A percentile compares a stretch with the other conserved stretches of the same genome.
Conservation (phyloP, 768 basidiomycete species). For the Fibroporia radiculosa region DNA sequence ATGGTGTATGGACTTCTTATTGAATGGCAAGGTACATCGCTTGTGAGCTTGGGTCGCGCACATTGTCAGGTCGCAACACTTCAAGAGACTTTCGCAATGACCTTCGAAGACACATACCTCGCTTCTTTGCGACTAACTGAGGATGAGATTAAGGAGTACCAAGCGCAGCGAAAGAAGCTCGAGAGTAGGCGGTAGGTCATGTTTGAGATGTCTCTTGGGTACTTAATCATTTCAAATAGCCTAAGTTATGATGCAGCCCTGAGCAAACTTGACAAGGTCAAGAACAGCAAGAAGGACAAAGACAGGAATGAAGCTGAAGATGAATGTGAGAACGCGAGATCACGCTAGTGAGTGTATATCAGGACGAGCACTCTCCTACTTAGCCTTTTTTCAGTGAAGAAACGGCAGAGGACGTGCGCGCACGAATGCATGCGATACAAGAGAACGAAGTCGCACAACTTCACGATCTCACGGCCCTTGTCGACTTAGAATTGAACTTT, state of each 20-base stretch:
- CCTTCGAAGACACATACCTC: conserved; percentile 69
- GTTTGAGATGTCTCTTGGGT: neutral
- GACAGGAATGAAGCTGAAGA: conserved; percentile 73
- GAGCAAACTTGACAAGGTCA: conserved; percentile 60
- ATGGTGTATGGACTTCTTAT: neutral
- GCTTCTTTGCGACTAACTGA: conserved; percentile 54
- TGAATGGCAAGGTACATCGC: conserved; percentile 46
- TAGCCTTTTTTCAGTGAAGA: conserved; percentile 55
- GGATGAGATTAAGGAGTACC: conserved; percentile 80
- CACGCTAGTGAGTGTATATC: conserved; percentile 57
- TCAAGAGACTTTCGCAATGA: conserved; percentile 73
- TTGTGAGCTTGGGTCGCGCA: conserved; percentile 72
- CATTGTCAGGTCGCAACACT: conserved; percentile 80
- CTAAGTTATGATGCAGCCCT: conserved; percentile 71
- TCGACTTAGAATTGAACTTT: conserved; percentile 71
- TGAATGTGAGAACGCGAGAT: conserved; percentile 61
- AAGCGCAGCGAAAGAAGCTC: conserved; percentile 73
- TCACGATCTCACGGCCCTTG: conserved; percentile 58
- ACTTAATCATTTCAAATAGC: conserved; percentile 20
- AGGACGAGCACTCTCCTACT: neutral
- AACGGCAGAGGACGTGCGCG: conserved; percentile 75
- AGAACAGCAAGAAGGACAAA: conserved; percentile 73
- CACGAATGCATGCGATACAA: conserved; percentile 71
- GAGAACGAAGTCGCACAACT: conserved; percentile 70
- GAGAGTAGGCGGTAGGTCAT: conserved; percentile 67